phyloP scores from a whole-genome alignment of 148 eudicot genomes.

The Diospyros lotus region DNA sequence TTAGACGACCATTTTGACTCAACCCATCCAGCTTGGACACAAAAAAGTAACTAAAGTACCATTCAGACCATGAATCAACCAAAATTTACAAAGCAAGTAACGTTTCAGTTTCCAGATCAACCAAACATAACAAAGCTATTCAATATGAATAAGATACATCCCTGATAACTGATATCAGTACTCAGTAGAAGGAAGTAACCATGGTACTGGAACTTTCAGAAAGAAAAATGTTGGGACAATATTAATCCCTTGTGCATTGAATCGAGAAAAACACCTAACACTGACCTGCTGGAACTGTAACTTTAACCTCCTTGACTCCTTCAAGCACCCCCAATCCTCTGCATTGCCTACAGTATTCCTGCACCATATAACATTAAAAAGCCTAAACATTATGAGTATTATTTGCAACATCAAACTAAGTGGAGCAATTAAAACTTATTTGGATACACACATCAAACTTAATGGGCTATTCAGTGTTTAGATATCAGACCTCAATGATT shows the following conservation, averaged over 20 bases:
- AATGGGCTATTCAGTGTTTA: conserved; percentile 1
- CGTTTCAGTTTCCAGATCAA: background rate
- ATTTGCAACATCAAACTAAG: conserved; percentile 3
- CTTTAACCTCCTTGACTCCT: conserved; percentile 68
- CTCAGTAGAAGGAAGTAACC: background rate
- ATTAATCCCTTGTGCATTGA: background rate
- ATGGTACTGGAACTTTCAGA: background rate
- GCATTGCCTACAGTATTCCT: conserved; percentile 73
- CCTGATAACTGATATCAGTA: background rate
- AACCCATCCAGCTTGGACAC: background rate
- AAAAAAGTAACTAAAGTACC: background rate
- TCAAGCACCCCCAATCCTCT: conserved; percentile 66
- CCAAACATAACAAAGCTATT: background rate
- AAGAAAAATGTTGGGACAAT: background rate
- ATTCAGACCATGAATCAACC: background rate
- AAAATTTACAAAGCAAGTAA: background rate
- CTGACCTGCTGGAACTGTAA: conserved; percentile 82
- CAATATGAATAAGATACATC: background rate
- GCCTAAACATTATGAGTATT: conserved; percentile 3
- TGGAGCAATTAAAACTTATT: conserved; percentile 3
- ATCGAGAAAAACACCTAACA: conserved; percentile 14
- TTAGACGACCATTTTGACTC: background rate
- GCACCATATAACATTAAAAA: conserved; percentile 14
- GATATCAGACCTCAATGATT: conserved; percentile 50
- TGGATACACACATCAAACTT: conserved; percentile 5